These are phyloP conservation scores for Neurospora sp. DNA, from an alignment of 495 filamentous ascomycete species.

Conservation along the genomic window DNA sequence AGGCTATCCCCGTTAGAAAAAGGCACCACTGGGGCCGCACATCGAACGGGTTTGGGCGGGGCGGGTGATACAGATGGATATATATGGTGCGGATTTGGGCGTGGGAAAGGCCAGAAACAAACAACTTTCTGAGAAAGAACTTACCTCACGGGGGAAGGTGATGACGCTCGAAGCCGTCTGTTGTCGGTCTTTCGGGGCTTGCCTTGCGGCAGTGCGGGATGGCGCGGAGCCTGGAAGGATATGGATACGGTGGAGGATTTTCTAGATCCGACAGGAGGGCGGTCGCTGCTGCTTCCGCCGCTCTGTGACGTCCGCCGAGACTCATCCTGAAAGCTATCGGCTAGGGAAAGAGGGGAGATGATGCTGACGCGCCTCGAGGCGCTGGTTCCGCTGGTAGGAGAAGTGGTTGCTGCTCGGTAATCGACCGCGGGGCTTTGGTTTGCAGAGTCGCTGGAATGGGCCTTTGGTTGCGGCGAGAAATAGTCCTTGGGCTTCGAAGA, in stretches of 20 bases:
- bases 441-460: background rate
- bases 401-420: background rate
- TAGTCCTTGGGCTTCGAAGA: conserved; percentile 23
- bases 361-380: conserved; percentile 16
- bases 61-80: background rate
- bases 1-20: conserved; percentile 2
- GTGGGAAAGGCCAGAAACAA: background rate
- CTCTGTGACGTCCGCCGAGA: conserved; percentile 16
- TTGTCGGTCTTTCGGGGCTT: conserved; percentile 32
- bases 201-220: conserved; percentile 36
- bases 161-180: conserved; percentile 30
- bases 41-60: background rate
- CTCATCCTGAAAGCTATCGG: conserved; percentile 8
- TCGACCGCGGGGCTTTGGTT: background rate
- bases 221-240: conserved; percentile 27
- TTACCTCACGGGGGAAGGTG: conserved; percentile 38
- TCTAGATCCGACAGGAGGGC: conserved; percentile 17
- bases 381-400: conserved; percentile 5
- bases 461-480: conserved; percentile 14
- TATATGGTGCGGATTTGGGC: conserved; percentile 5
- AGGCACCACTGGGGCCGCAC: conserved; percentile 14
- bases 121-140: conserved; percentile 11
- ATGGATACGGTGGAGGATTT: conserved; percentile 35
- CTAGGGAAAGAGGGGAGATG: conserved; percentile 9
- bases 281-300: conserved; percentile 8